These are phyloP conservation scores for Exophiala xenobiotica DNA, from an alignment of 2,329 filamentous ascomycete species.

Conservation along the genomic window DNA sequence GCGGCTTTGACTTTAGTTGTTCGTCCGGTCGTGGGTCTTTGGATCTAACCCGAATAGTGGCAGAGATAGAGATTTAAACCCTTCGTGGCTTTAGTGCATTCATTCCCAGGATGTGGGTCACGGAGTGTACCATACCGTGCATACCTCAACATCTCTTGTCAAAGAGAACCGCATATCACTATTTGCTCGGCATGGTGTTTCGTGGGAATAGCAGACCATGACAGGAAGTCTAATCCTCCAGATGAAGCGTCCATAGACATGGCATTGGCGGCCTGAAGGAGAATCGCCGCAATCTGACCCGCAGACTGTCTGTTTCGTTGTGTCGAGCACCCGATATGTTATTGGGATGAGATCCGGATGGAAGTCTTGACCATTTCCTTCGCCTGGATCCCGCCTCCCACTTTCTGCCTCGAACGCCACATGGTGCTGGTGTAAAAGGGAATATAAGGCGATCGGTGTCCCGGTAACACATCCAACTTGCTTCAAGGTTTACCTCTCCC, in stretches of 20 bases:
- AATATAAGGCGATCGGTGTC: background rate
- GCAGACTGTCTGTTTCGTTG: background rate
- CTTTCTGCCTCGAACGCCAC: background rate
- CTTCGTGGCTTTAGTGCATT: background rate
- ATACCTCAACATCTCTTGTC: background rate
- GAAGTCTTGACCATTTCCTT: background rate
- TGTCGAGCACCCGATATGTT: no score
- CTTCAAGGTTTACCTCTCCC: background rate
- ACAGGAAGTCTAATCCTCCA: background rate
- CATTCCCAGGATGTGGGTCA: background rate
- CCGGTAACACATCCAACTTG: background rate
- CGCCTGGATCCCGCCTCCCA: background rate
- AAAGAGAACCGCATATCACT: background rate
- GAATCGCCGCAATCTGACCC: background rate
- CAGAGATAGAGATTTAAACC: conserved; percentile 1
- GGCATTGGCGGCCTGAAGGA: background rate
- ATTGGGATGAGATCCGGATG: background rate
- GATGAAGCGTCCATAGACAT: background rate
- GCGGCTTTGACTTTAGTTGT: background rate
- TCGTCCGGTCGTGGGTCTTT: background rate
- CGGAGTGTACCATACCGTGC: background rate
- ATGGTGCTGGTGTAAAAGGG: background rate
- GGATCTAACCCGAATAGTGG: background rate
- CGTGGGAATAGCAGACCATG: background rate
- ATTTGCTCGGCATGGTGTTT: background rate